Conservation (phyloP, 352 stramenopile species). For the Pythium folliculosum region DNA sequence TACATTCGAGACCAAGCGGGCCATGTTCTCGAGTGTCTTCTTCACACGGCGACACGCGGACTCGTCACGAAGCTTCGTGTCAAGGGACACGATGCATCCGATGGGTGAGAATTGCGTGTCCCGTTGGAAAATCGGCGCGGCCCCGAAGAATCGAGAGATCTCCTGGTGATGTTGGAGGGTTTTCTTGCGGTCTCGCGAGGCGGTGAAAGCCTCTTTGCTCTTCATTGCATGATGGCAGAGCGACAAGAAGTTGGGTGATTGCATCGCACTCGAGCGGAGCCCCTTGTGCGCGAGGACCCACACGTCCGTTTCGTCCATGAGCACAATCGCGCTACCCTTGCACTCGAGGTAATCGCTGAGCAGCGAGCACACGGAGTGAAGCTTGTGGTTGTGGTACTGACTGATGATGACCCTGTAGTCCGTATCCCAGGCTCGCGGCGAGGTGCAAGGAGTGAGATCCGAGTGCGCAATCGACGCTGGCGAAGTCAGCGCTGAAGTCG, state of each 20-base stretch:
- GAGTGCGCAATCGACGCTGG: constrained; percentile 1
- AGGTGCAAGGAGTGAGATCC: constrained; percentile 36
- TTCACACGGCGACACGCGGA: constrained; percentile 43
- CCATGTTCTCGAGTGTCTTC: constrained; percentile 61
- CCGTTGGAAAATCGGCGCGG: constrained; percentile 44
- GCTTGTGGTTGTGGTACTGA: constrained; percentile 68
- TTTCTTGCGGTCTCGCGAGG: constrained; percentile 42
- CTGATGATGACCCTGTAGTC: constrained; percentile 71
- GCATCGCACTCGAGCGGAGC: constrained; percentile 48
- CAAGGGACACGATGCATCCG: constrained; percentile 64
- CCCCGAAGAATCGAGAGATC: constrained; percentile 63
- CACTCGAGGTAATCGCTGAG: constrained; percentile 75
- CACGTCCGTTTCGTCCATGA: constrained; percentile 57
- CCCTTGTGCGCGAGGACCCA: constrained; percentile 73
- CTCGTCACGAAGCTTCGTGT: constrained; percentile 46
- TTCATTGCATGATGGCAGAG: constrained; percentile 53
- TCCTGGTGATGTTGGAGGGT: constrained; percentile 27
- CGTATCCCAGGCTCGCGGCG: constrained; percentile 26
- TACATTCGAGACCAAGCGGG: constrained; percentile 61
- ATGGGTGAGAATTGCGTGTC: constrained; percentile 35
- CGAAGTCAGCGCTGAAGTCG: constrained; percentile 8
- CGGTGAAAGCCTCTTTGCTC: constrained; percentile 47
- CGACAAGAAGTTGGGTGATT: constrained; percentile 56
- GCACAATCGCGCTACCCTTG: constrained; percentile 61
- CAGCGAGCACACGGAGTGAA: constrained; percentile 72